A percentile compares a stretch with the other conserved stretches of the same genome.
Evolutionary conservation across 805 yeast genomes (phyloP).

Genomic region (Candida taoyuanica): DNA sequence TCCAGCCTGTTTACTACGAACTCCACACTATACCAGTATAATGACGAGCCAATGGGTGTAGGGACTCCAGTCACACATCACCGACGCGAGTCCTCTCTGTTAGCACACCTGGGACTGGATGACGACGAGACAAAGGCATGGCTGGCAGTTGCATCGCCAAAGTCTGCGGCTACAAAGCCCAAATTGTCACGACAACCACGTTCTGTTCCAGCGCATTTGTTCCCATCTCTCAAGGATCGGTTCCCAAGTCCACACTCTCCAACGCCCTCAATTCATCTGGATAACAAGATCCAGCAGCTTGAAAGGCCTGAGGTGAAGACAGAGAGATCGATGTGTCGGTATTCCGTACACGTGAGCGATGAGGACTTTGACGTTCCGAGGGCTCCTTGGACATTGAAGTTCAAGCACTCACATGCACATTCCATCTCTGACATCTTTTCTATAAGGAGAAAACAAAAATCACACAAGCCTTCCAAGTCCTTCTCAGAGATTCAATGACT

Average conservation of each 20-base stretch:
- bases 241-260: slow-evolving; percentile 9
- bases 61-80: slow-evolving; percentile 2
- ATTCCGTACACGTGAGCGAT: slow-evolving; percentile 14
- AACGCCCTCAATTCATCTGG: slow-evolving; percentile 5
- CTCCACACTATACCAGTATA: not conserved
- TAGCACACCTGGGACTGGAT: slow-evolving; percentile 11
- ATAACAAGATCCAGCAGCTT: slow-evolving; percentile 5
- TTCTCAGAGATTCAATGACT: slow-evolving; percentile 2
- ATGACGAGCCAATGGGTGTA: not conserved
- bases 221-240: slow-evolving; percentile 16
- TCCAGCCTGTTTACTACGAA: not conserved
- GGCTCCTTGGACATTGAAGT: slow-evolving; percentile 9
- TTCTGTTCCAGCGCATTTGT: slow-evolving; percentile 15
- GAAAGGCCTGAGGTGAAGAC: slow-evolving; percentile 8
- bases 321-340: slow-evolving; percentile 6
- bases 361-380: slow-evolving; percentile 13
- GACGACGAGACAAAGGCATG: slow-evolving; percentile 15
- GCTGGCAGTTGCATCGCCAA: slow-evolving; percentile 8
- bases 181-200: slow-evolving; percentile 1
- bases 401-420: slow-evolving; percentile 6
- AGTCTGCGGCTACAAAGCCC: slow-evolving; percentile 1
- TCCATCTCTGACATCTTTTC: slow-evolving; percentile 11
- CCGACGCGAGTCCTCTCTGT: slow-evolving; percentile 14
- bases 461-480: slow-evolving; percentile 8
- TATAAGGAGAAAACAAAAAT: slow-evolving; percentile 2